Conservation (phyloP, 164 flowering plant species). For the Nymphaea thermarum region DNA sequence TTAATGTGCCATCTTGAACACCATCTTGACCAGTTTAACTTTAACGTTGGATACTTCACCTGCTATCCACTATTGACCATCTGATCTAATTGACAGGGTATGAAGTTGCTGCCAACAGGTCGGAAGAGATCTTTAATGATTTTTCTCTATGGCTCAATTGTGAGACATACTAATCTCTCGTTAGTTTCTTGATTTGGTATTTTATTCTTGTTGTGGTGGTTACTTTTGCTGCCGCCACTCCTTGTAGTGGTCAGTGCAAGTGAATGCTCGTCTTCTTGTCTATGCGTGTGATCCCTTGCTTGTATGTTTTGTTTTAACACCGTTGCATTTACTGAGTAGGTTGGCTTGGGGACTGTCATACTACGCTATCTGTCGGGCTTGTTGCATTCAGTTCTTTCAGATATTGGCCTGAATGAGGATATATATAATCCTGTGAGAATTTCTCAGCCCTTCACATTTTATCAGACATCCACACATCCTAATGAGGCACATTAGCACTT, state of each 20-base stretch:
- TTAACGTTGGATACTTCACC: background rate
- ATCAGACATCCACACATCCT: background rate
- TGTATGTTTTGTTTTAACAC: slow-evolving; percentile 1
- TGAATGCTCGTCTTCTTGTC: background rate
- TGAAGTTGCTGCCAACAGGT: slow-evolving; percentile 93
- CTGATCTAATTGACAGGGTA: slow-evolving; percentile 44
- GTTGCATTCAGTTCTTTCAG: slow-evolving; percentile 32
- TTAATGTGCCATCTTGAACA: background rate
- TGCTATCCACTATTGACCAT: background rate
- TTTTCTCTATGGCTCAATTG: slow-evolving; percentile 56
- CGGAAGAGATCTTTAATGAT: slow-evolving; percentile 64
- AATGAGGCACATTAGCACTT: too few relatives aligned
- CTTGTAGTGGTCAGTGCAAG: background rate
- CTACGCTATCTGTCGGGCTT: slow-evolving; percentile 50
- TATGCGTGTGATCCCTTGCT: background rate
- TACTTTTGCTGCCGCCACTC: background rate
- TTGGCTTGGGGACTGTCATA: slow-evolving; percentile 72
- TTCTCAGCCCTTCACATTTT: slow-evolving; percentile 3
- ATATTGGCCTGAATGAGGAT: slow-evolving; percentile 73
- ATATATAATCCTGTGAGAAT: slow-evolving; percentile 84
- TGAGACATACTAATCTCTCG: slow-evolving; percentile 16
- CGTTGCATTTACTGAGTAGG: slow-evolving; percentile 25
- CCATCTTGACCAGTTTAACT: background rate
- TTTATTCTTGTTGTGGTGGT: background rate
- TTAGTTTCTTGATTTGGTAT: slow-evolving; percentile 4